A percentile compares a stretch with the other conserved stretches of the same genome.
Evolutionary conservation across 2,329 filamentous ascomycete genomes (phyloP).

Genomic region (Stachybotrys elegans): DNA sequence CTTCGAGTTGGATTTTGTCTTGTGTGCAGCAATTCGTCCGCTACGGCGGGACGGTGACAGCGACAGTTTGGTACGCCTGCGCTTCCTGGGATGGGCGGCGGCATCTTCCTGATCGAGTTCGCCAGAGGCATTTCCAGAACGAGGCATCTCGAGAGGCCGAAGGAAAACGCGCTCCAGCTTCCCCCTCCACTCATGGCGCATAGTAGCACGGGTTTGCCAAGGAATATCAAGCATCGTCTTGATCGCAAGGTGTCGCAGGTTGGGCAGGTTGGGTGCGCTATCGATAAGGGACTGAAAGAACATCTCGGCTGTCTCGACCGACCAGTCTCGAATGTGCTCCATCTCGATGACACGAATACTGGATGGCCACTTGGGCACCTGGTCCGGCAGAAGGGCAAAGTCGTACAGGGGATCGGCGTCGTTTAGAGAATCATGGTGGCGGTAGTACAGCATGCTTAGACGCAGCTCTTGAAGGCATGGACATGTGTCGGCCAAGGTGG

Average conservation of each 20-base stretch:
- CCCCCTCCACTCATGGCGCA: slow-evolving; percentile 73
- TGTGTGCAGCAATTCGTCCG: slow-evolving; percentile 25
- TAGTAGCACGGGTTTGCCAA: slow-evolving; percentile 77
- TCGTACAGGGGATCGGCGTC: slow-evolving; percentile 75
- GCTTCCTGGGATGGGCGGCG: too few relatives aligned
- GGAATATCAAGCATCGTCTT: slow-evolving; percentile 74
- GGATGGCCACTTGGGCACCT: slow-evolving; percentile 74
- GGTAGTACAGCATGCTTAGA: slow-evolving; percentile 77
- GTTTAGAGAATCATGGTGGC: slow-evolving; percentile 59
- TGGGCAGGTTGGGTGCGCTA: slow-evolving; percentile 58
- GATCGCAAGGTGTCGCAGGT: slow-evolving; percentile 66
- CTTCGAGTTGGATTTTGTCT: slow-evolving; percentile 17
- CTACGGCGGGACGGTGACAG: slow-evolving; percentile 30
- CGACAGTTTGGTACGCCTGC: slow-evolving; percentile 9
- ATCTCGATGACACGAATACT: slow-evolving; percentile 69
- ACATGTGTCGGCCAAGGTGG: slow-evolving; percentile 60
- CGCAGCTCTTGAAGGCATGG: slow-evolving; percentile 65
- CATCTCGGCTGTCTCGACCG: slow-evolving; percentile 61
- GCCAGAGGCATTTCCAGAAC: not conserved
- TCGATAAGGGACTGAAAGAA: slow-evolving; percentile 78
- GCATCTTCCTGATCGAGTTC: slow-evolving; percentile 4
- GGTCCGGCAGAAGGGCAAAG: slow-evolving; percentile 54
- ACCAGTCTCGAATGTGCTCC: slow-evolving; percentile 72
- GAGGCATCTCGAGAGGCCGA: slow-evolving; percentile 38
- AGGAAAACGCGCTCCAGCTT: slow-evolving; percentile 64